Percentiles rank a stretch among this genome's conserved stretches.
These are phyloP conservation scores for Debaryomyces hansenii DNA, from an alignment of 805 yeast species.

Conservation along the genomic window DNA sequence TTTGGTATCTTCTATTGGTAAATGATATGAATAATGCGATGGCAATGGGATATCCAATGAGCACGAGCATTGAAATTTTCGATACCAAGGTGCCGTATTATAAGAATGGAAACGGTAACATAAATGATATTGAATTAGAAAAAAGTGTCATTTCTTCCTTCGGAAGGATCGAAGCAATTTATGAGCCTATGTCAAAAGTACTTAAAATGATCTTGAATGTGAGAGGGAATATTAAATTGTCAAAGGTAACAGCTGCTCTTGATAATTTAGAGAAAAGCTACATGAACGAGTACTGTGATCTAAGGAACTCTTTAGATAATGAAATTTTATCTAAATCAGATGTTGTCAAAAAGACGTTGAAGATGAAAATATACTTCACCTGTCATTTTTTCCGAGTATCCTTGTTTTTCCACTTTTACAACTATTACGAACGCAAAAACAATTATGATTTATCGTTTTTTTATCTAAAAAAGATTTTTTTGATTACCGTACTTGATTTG, in stretches of 20 bases:
- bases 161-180: constrained; percentile 9
- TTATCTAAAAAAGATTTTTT: constrained; percentile 25
- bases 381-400: constrained; percentile 18
- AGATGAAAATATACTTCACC: constrained; percentile 19
- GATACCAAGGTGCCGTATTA: constrained; percentile 22
- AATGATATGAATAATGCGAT: constrained; percentile 19
- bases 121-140: constrained; percentile 30
- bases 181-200: constrained; percentile 10
- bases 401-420: constrained; percentile 23
- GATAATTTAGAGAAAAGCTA: constrained; percentile 11
- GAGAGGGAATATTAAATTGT: constrained; percentile 13
- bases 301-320: constrained; percentile 1
- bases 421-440: constrained; percentile 24
- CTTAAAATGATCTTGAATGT: constrained; percentile 15
- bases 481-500: constrained; percentile 16
- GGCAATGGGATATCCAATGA: constrained; percentile 23
- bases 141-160: constrained; percentile 18
- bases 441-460: constrained; percentile 22
- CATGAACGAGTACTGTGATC: constrained; percentile 3
- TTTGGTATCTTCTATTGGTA: constrained; percentile 23
- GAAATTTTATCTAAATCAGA: not conserved
- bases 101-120: constrained; percentile 29
- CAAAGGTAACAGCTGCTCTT: constrained; percentile 10
- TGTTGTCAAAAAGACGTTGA: constrained; percentile 5
- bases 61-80: constrained; percentile 17